phyloP scores from a whole-genome alignment of 192 early-diverging fungal genomes.

The Coemansia sp. region DNA sequence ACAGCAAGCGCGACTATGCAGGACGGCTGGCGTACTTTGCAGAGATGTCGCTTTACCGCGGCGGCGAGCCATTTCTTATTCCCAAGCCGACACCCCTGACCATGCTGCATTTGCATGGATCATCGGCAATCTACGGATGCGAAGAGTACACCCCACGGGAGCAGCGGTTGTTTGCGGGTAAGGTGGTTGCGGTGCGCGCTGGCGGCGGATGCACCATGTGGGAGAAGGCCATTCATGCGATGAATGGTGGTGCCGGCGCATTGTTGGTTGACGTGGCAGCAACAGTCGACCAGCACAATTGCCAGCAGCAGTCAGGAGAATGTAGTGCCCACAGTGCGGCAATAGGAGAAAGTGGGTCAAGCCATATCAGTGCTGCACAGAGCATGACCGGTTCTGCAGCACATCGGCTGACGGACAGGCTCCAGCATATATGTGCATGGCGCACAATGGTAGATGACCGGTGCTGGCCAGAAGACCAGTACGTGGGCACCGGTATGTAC shows the following conservation, averaged over 20 bases:
- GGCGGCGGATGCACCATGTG: constrained; percentile 38
- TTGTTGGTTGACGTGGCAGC: constrained; percentile 25
- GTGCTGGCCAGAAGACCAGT: constrained; percentile 21
- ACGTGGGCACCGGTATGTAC: background rate
- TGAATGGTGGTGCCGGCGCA: constrained; percentile 38
- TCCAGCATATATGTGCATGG: constrained; percentile 18
- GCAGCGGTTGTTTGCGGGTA: constrained; percentile 23
- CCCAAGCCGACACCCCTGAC: constrained; percentile 25
- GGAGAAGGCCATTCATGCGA: constrained; percentile 46
- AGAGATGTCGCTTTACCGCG: constrained; percentile 36
- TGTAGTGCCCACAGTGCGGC: constrained; percentile 1
- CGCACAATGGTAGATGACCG: constrained; percentile 8
- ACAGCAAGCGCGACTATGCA: constrained; percentile 20
- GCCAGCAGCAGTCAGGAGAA: background rate
- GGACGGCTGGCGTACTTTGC: constrained; percentile 41
- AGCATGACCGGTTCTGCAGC: background rate
- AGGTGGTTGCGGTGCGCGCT: constrained; percentile 32
- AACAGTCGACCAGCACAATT: constrained; percentile 2
- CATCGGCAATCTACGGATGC: constrained; percentile 40
- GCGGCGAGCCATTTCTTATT: constrained; percentile 15
- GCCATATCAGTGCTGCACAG: background rate
- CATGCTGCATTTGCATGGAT: constrained; percentile 29
- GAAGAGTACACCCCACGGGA: constrained; percentile 40
- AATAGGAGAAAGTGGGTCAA: constrained; percentile 10
- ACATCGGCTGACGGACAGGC: constrained; percentile 15